Percentiles rank a stretch among this genome's conserved stretches.
These are phyloP conservation scores for Capronia coronata DNA, from an alignment of 2,329 filamentous ascomycete species.

Conservation along the genomic window DNA sequence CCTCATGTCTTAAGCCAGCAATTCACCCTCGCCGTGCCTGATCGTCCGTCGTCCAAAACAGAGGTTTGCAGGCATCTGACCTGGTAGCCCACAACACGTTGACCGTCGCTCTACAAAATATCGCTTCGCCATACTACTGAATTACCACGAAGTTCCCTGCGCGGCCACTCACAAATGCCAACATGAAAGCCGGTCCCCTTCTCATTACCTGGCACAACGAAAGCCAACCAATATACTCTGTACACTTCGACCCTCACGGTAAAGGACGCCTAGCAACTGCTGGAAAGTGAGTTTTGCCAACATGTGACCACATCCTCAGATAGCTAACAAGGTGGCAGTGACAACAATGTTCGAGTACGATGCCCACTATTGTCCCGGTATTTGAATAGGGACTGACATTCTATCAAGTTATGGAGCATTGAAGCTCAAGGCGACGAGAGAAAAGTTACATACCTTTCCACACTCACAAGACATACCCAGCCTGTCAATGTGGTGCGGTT, in stretches of 20 bases:
- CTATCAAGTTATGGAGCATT: conserved; percentile 75
- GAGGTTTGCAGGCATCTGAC: conserved; percentile 2
- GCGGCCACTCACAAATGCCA: conserved; percentile 20
- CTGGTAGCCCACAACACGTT: neutral
- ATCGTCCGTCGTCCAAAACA: conserved; percentile 4
- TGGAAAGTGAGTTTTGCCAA: conserved; percentile 54
- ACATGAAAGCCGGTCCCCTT: conserved; percentile 92
- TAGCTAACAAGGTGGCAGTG: conserved; percentile 38
- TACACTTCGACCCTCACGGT: conserved; percentile 88
- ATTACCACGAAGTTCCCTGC: conserved; percentile 10
- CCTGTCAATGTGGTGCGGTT: conserved; percentile 97
- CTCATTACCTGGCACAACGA: conserved; percentile 99
- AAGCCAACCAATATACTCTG: conserved; percentile 92
- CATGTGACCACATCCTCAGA: neutral
- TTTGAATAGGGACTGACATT: conserved; percentile 34
- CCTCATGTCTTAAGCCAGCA: conserved; percentile 1
- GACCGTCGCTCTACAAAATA: neutral
- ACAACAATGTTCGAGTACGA: conserved; percentile 87
- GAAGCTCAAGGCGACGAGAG: conserved; percentile 77
- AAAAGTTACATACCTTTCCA: conserved; percentile 86
- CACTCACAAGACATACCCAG: conserved; percentile 87
- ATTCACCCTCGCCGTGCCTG: conserved; percentile 6
- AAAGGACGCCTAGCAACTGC: conserved; percentile 89
- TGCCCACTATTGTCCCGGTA: conserved; percentile 24
- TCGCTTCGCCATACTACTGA: conserved; percentile 20